Conservation (phyloP, 371 early-diverging fungal genomes). For the Mortierella sp. region DNA sequence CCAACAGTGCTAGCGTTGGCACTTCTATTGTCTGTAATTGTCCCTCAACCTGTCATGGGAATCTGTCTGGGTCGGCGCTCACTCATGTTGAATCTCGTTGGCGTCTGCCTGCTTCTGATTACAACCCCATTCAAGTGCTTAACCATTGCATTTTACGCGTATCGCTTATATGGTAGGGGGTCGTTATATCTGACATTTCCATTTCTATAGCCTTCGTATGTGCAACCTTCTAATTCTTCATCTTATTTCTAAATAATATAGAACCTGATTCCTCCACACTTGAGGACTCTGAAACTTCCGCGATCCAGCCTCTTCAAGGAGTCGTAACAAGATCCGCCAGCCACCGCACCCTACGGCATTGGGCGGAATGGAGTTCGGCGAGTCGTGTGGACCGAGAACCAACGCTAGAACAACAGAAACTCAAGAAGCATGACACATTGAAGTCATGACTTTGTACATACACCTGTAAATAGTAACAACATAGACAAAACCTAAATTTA, state of each 20-base stretch:
- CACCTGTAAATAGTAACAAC: no score
- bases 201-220: background rate
- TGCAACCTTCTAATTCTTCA: background rate
- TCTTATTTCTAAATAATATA: background rate
- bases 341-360: conserved; percentile 17
- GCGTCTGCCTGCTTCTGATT: conserved; percentile 91
- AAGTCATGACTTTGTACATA: background rate
- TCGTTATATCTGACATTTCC: background rate
- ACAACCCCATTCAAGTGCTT: conserved; percentile 94
- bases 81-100: conserved; percentile 82
- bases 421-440: background rate
- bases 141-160: conserved; percentile 91
- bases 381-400: background rate
- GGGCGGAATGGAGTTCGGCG: conserved; percentile 30
- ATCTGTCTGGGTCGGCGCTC: conserved; percentile 57
- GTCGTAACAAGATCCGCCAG: background rate
- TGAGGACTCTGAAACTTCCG: background rate
- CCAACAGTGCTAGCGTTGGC: conserved; percentile 72
- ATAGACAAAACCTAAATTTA: no score
- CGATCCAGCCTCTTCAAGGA: background rate
- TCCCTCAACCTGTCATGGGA: conserved; percentile 83
- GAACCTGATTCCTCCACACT: conserved; percentile 12
- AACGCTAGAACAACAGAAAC: background rate
- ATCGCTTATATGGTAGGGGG: conserved; percentile 85
- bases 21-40: conserved; percentile 78